Percentiles rank a stretch among this genome's conserved stretches.
These are phyloP conservation scores for Malus hybrid DNA, from an alignment of 331 rosid genomes.

Conservation along the genomic window DNA sequence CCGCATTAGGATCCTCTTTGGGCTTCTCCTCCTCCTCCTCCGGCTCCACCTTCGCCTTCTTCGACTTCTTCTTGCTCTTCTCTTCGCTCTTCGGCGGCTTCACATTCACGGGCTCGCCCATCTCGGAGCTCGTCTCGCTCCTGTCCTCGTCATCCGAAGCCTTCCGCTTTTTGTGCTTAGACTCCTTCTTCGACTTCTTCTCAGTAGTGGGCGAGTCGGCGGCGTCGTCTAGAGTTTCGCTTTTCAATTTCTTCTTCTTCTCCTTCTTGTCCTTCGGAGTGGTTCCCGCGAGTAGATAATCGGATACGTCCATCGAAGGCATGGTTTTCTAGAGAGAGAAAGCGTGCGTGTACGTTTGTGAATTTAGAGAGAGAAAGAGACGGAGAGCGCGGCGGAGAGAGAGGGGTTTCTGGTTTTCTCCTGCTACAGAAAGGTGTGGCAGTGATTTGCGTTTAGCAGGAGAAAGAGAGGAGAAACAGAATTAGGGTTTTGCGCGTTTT, in stretches of 20 bases:
- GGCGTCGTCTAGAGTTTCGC: constrained; percentile 5
- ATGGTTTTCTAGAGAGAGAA: constrained; percentile 11
- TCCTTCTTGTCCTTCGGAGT: constrained; percentile 37
- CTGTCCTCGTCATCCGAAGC: constrained; percentile 35
- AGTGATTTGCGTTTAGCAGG: constrained; percentile 35
- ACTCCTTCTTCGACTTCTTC: constrained; percentile 29
- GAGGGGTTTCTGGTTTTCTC: constrained; percentile 19
- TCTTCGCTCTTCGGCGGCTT: constrained; percentile 13
- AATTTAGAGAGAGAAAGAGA: not conserved
- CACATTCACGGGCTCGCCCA: constrained; percentile 43
- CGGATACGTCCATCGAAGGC: constrained; percentile 46
- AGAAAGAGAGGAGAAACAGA: constrained; percentile 1
- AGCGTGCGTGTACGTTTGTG: not conserved
- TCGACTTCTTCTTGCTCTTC: constrained; percentile 27
- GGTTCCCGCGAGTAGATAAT: constrained; percentile 1
- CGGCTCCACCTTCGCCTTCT: constrained; percentile 16
- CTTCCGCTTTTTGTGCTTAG: constrained; percentile 67
- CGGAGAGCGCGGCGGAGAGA: not conserved
- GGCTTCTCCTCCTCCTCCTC: constrained; percentile 3
- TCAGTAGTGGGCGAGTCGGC: constrained; percentile 8
- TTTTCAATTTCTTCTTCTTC: constrained; percentile 34
- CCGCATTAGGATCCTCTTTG: constrained; percentile 54
- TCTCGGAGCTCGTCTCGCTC: constrained; percentile 70
- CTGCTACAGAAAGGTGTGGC: constrained; percentile 40
- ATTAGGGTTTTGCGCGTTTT: constrained; percentile 21